Base-by-base conservation (phyloP, 257 asterid species). In the Galeopsis tetrahit region DNA sequence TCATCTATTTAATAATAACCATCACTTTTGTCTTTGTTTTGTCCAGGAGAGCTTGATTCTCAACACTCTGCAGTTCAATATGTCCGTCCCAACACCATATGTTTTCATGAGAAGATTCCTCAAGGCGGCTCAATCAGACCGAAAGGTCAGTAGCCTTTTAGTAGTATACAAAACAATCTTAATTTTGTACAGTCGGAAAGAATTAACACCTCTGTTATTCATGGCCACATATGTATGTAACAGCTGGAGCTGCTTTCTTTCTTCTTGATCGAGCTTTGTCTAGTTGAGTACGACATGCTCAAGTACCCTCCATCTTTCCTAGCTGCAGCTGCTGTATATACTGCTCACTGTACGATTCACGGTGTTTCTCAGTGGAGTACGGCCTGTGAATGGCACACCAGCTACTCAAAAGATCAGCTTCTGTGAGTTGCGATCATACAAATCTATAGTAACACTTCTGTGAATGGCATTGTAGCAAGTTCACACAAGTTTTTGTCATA, bases 271-370 rank as follows among this genome's bases (percentile, higher is more conserved):
- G 97, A 93, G 68, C 87, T 93, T 14, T 81, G 96, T 81, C 85
- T 93, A 7, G 85, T 93, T 8, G 94, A 91, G 66, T 89, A 85
- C 21, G 90, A 88, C 42, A 93, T 91, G 97, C 91, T 93, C 17
- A 79, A 70, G 77, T 89, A 82, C 85, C 82, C 84, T 21, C 96
- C 98, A 2, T 93, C 98, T 3, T 66, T 85, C 42, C 65, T 93
- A 78, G 98, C 98, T 1, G 97, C 97, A 9, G 96, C 96, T 13
- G 97, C 97, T 5, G 66, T 93, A 44, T 93, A 82, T 43, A 86
- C 97, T 6, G 94, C 98, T 1, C 86, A 89, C 21, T 82, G 88
- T 60, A 77, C 92, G 8, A 78, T 93, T 39, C 72, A 42, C n/a
- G 92, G 95, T 7, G 90, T 28, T n/a, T 61, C 57, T 69, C 79